phyloP scores from a whole-genome alignment of 148 eudicot genomes.

The Camellia granthamiana region DNA sequence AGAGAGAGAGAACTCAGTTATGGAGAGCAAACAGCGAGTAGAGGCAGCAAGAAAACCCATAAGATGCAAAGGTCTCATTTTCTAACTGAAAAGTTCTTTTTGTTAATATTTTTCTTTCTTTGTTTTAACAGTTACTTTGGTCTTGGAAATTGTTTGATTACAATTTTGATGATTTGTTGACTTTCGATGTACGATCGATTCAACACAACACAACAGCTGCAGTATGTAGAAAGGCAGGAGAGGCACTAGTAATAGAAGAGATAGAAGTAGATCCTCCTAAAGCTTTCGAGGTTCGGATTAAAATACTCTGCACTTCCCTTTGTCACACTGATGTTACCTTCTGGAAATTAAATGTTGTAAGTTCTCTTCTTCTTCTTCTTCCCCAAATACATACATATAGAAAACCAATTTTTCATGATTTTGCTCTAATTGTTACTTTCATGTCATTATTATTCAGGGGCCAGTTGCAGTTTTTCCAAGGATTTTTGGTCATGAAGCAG shows the following conservation, averaged over 20 bases:
- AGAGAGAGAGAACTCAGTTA: not conserved
- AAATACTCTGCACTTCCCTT: slow-evolving; percentile 68
- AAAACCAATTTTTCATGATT: not conserved
- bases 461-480: slow-evolving; percentile 40
- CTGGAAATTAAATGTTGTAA: slow-evolving; percentile 51
- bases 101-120: too few relatives aligned
- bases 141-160: too few relatives aligned
- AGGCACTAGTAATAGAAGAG: slow-evolving; percentile 58
- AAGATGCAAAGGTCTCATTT: too few relatives aligned
- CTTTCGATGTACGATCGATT: too few relatives aligned
- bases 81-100: too few relatives aligned
- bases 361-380: not conserved
- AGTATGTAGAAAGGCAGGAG: slow-evolving; percentile 56
- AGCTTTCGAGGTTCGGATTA: slow-evolving; percentile 62
- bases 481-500: slow-evolving; percentile 80
- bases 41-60: too few relatives aligned
- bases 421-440: not conserved
- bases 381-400: not conserved
- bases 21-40: too few relatives aligned
- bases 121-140: too few relatives aligned
- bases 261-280: slow-evolving; percentile 58
- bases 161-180: too few relatives aligned
- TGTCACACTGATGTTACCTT: slow-evolving; percentile 64
- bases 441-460: slow-evolving; percentile 23
- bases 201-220: slow-evolving; percentile 43